Percentiles rank a stretch among this genome's conserved stretches.
These are phyloP conservation scores for Botrytis elliptica DNA, from an alignment of 2,329 filamentous ascomycete species.

Conservation along the genomic window DNA sequence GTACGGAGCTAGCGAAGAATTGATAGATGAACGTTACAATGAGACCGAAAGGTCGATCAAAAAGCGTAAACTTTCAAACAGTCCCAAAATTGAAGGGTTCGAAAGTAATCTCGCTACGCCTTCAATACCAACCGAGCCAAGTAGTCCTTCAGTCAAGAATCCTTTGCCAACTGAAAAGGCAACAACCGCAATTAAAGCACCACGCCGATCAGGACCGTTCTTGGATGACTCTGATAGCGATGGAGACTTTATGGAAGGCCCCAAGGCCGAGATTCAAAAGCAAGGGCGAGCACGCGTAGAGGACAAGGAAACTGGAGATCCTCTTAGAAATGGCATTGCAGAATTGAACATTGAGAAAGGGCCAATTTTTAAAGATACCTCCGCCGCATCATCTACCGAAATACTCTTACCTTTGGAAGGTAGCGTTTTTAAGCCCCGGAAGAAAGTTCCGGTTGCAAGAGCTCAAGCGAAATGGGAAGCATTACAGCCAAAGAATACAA, in stretches of 20 bases:
- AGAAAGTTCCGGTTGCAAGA: slow-evolving; percentile 30
- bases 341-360: slow-evolving; percentile 16
- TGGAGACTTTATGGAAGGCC: slow-evolving; percentile 37
- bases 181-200: slow-evolving; percentile 25
- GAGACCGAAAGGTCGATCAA: slow-evolving; percentile 43
- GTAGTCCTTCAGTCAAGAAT: neutral
- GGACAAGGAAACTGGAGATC: slow-evolving; percentile 12
- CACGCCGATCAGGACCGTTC: slow-evolving; percentile 57
- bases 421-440: slow-evolving; percentile 22
- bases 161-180: neutral
- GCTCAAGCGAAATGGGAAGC: slow-evolving; percentile 37
- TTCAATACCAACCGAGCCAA: slow-evolving; percentile 10
- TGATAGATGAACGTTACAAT: slow-evolving; percentile 41
- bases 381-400: slow-evolving; percentile 24
- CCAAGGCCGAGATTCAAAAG: neutral
- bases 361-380: slow-evolving; percentile 27
- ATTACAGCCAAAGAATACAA: slow-evolving; percentile 29
- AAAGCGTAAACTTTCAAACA: slow-evolving; percentile 43
- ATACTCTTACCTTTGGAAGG: slow-evolving; percentile 9
- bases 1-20: slow-evolving; percentile 28
- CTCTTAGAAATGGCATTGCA: slow-evolving; percentile 24
- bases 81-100: neutral
- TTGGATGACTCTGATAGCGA: slow-evolving; percentile 67
- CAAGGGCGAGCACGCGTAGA: neutral
- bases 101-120: slow-evolving; percentile 12